Evolutionary conservation across 495 filamentous ascomycete genomes (phyloP).

Genomic region (Penicillium salamii): DNA sequence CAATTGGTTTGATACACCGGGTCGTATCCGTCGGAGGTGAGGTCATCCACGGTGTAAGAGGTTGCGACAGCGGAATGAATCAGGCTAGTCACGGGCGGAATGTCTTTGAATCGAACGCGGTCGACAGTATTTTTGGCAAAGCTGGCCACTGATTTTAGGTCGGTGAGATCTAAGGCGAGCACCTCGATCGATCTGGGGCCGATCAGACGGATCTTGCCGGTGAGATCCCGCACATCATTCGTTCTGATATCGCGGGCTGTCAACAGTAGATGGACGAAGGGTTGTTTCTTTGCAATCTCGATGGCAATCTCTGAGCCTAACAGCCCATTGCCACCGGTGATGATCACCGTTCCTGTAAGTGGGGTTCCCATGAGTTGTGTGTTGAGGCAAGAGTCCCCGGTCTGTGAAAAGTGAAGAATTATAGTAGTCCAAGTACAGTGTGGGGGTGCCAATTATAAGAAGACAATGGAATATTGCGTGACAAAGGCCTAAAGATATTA

Average conservation of each 20-base stretch:
- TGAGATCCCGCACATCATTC: conserved; percentile 29
- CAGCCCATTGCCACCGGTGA: conserved; percentile 40
- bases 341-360: conserved; percentile 40
- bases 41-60: conserved; percentile 34
- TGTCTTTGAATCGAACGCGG: conserved; percentile 34
- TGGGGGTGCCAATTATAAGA: conserved; percentile 5
- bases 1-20: conserved; percentile 44
- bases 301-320: conserved; percentile 41
- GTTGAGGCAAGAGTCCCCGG: neutral
- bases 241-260: conserved; percentile 33
- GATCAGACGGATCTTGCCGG: conserved; percentile 31
- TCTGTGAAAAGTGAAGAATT: neutral
- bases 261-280: conserved; percentile 37
- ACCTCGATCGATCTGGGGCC: conserved; percentile 41
- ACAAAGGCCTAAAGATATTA: neutral
- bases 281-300: conserved; percentile 38
- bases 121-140: conserved; percentile 36
- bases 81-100: conserved; percentile 35
- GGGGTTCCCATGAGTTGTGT: conserved; percentile 32
- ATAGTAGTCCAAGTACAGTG: neutral
- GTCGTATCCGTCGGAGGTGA: conserved; percentile 38
- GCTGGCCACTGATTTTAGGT: conserved; percentile 32
- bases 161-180: conserved; percentile 31
- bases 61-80: conserved; percentile 39
- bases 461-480: conserved; percentile 2